A percentile compares a stretch with the other conserved stretches of the same genome.
Evolutionary conservation across 805 yeast genomes (phyloP).

Genomic region (Barnettozyma botsteinii): DNA sequence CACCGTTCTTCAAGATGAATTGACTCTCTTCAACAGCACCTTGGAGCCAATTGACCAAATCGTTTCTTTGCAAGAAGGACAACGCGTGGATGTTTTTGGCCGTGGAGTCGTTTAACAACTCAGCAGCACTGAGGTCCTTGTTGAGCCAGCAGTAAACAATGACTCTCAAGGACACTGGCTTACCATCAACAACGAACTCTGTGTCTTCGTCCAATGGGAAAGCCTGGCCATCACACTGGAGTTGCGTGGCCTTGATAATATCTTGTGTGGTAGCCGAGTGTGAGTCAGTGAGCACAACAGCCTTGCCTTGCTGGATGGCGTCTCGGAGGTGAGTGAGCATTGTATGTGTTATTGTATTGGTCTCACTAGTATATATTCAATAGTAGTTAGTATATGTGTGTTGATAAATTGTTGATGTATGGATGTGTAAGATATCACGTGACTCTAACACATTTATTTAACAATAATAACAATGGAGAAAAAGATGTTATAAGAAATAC

Average conservation of each 20-base stretch:
- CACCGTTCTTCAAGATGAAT: conserved; percentile 33
- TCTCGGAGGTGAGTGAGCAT: conserved; percentile 2
- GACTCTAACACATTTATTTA: too few relatives aligned
- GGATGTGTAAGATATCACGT: too few relatives aligned
- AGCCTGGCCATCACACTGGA: background rate
- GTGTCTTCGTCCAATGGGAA: conserved; percentile 28
- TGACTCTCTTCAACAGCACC: conserved; percentile 57
- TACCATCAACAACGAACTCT: conserved; percentile 47
- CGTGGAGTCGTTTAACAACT: conserved; percentile 71
- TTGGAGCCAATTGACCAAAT: conserved; percentile 72
- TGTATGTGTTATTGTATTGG: too few relatives aligned
- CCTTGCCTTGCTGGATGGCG: background rate
- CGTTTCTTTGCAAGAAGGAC: conserved; percentile 80
- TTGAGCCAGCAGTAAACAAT: conserved; percentile 75
- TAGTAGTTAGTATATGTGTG: too few relatives aligned
- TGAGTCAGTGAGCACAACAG: background rate
- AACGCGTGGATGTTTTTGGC: conserved; percentile 59
- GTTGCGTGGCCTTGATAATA: background rate
- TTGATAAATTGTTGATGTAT: too few relatives aligned
- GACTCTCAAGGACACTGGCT: conserved; percentile 47
- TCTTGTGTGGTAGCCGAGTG: background rate
- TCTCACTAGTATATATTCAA: too few relatives aligned
- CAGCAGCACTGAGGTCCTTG: conserved; percentile 70
- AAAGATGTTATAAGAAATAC: too few relatives aligned
- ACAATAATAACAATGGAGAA: too few relatives aligned